Percentiles rank a stretch among this genome's conserved stretches.
Evolutionary conservation across 2,329 filamentous ascomycete species (phyloP).

Genomic region (Clarireedia paspali): DNA sequence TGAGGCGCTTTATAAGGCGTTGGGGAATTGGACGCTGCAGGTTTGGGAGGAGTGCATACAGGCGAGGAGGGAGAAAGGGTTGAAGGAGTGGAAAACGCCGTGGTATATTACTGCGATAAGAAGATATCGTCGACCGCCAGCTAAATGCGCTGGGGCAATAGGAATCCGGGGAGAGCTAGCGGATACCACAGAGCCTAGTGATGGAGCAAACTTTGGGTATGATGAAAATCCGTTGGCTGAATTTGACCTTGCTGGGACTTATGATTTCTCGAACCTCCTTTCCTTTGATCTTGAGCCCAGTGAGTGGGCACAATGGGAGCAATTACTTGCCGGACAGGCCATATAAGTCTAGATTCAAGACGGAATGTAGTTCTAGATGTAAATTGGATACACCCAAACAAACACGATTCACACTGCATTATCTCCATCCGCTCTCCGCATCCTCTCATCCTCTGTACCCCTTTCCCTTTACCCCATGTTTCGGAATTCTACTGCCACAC

Average conservation of each 20-base stretch:
- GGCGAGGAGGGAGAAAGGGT: slow-evolving; percentile 16
- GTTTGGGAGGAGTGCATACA: slow-evolving; percentile 24
- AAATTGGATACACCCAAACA: not conserved
- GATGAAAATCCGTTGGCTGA: not conserved
- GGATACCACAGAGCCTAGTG: not conserved
- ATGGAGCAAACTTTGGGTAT: too few species aligned
- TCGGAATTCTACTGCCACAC: too few species aligned
- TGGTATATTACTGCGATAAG: not conserved
- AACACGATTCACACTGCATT: not conserved
- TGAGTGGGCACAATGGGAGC: slow-evolving; percentile 29
- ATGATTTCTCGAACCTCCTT: slow-evolving; percentile 20
- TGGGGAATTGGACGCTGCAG: slow-evolving; percentile 26
- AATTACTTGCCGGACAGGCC: slow-evolving; percentile 18
- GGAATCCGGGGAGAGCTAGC: not conserved
- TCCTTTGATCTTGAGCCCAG: slow-evolving; percentile 26
- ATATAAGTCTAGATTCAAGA: too few species aligned
- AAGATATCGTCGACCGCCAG: not conserved
- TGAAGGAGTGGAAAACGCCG: slow-evolving; percentile 11
- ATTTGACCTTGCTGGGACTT: not conserved
- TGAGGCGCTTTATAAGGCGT: slow-evolving; percentile 22
- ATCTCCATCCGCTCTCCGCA: too few species aligned
- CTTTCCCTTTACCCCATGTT: too few species aligned
- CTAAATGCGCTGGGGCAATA: not conserved
- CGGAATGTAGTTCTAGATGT: not conserved
- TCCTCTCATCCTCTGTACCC: too few species aligned